Base-by-base conservation (phyloP, 2,329 filamentous ascomycete genomes). In the Aureobasidium vineae region DNA sequence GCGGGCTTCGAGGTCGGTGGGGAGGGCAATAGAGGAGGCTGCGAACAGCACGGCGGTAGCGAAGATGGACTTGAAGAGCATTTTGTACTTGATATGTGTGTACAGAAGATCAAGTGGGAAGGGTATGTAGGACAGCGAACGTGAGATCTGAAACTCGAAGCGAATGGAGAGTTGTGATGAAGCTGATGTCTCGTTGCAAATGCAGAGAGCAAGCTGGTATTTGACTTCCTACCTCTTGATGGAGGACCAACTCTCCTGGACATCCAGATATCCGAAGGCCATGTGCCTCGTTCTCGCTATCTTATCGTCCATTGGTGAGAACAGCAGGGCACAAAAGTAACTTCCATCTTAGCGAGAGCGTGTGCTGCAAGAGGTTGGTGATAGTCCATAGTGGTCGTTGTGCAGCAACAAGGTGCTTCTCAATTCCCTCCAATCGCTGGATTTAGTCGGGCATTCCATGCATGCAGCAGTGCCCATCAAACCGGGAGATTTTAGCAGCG, bases 1-100 rank as follows among this genome's bases (percentile, higher is more conserved):
- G 69, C 80, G 75, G 70, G 77, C 68, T 28, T 76, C 68, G 47
- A 70, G 65, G 7, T 63, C 45, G 43, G 45, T 50, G 21, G 71
- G 71, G 36, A 69, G 68, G 50, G 72, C 72, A 66, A 75, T 26
- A 52, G 70, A 67, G 54, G 71, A 68, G 65, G 71, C 70, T 63
- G 72, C 71, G 68, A 76, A 70, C 67, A 72, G 67, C 61, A 65
- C 28, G 63, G 73, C 67, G 56, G 70, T 69, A 54, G 72, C 66
- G 69, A 73, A 38, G 73, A 72, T 40, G 67, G 71, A 71, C 11
- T 53, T 36, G 71, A 72, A 72, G 41, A 69, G 71, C 73, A 73
- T 74, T 16, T 70, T 73, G 65, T 43, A 0, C 3, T 8, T 13
- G 3, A 13, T 23, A 11, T 31, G 8, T 19, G 19, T 28, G 38